Evolutionary conservation across 2,329 filamentous ascomycete species (phyloP), one percentile per base, ranked within the genome.

Genomic region (Trichoderma koningiopsis): DNA sequence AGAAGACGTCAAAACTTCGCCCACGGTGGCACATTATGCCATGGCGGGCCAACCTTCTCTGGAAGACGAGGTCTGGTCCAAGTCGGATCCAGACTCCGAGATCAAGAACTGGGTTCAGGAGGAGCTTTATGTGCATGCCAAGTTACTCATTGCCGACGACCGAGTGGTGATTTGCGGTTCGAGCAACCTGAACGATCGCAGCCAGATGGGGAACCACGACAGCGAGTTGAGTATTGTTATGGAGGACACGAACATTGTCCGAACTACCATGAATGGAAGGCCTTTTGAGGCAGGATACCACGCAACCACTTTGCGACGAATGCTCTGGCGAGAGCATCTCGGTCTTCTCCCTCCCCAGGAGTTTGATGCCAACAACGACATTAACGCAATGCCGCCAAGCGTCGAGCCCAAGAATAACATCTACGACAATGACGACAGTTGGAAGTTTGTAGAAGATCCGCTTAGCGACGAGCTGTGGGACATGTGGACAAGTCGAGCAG

Each of bases 61-160:
- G 80, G 88, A 75, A 4, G 89, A 92, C 11, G 92, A 96, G 78
- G 75, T 82, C 0, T 97, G 93, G 92, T 91, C 94, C 19, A 91
- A 92, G 19, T 83, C 85, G 0, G 82, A 91, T 4, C 82, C 88
- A 0, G 87, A 95, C 73, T 87, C 88, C 1, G 96, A 98, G 79
- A 91, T 94, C 69, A 87, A 91, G 66, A 93, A 96, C 77, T 96
- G 96, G 84, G 91, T 98, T 70, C 95, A 97, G 77, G 96, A 99
- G 78, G 95, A 99, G 79, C 87, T 98, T 2, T 99, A 99, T 78
- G 91, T 98, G 59, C 96, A 99, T 79, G 92, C 89, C 33, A 99
- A 98, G 82, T 85, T 97, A 43, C 86, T 96, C 73, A 95, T 97
- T 73, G 91, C 91, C 1, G 94, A 98, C 77, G 95, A 98, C 78